phyloP scores from a whole-genome alignment of 169 alveolate species.

The Cytauxzoon felis region DNA sequence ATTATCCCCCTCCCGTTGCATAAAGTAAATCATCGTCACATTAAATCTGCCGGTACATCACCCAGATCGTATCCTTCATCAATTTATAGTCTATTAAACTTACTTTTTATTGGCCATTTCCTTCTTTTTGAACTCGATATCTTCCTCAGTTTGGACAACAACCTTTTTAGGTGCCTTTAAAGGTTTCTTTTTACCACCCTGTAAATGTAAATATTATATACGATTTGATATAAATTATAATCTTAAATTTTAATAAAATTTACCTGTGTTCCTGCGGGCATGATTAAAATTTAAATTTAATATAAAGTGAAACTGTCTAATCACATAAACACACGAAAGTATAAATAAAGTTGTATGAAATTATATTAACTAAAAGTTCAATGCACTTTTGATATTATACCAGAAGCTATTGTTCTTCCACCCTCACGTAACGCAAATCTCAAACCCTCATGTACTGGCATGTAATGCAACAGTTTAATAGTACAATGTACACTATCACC shows the following conservation, averaged over 20 bases:
- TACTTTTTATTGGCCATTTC: constrained; percentile 70
- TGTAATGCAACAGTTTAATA: constrained; percentile 77
- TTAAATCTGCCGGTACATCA: too few species aligned
- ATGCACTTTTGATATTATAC: constrained; percentile 77
- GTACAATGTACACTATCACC: constrained; percentile 75
- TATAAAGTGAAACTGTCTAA: background rate
- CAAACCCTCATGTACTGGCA: constrained; percentile 77
- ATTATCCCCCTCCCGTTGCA: too few species aligned
- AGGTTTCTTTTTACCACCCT: constrained; percentile 79
- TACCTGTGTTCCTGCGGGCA: constrained; percentile 70
- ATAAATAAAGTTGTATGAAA: background rate
- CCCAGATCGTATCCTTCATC: too few species aligned
- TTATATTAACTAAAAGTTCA: background rate
- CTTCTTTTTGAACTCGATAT: constrained; percentile 67
- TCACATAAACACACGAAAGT: background rate
- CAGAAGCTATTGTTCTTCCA: constrained; percentile 91
- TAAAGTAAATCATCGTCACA: too few species aligned
- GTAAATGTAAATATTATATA: background rate
- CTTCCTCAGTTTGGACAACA: constrained; percentile 67
- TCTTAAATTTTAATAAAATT: background rate
- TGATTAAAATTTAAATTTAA: background rate
- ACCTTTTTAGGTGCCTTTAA: constrained; percentile 71
- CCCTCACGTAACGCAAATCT: constrained; percentile 95
- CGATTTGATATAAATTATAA: background rate
- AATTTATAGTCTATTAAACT: too few species aligned